Conservation (phyloP, 257 asterid species). For the Solanum infundibuliforme region DNA sequence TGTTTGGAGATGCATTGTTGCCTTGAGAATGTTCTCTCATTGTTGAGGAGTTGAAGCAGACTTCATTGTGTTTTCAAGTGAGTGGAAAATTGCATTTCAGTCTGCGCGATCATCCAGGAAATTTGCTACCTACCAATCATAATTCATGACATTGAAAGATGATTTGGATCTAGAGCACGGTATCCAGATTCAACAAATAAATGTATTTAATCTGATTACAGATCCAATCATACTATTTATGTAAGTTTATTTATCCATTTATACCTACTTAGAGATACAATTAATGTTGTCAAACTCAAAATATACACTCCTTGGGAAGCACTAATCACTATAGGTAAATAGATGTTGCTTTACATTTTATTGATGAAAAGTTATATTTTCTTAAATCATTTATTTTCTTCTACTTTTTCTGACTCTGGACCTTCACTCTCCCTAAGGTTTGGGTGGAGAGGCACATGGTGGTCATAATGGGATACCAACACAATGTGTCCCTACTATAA, state of each 20-base stretch:
- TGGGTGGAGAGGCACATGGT: background rate
- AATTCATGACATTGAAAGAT: background rate
- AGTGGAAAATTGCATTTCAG: constrained; percentile 10
- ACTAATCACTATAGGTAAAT: background rate
- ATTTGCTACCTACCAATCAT: background rate
- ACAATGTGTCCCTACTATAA: background rate
- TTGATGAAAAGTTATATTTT: background rate
- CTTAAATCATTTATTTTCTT: background rate
- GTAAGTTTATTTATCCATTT: background rate
- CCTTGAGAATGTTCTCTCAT: constrained; percentile 85
- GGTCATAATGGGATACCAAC: background rate
- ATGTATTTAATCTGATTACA: background rate
- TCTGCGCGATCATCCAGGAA: too few relatives aligned
- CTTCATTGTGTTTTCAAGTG: constrained; percentile 89
- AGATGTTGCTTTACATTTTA: background rate
- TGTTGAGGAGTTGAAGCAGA: constrained; percentile 80
- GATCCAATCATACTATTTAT: background rate
- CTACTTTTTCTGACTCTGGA: background rate
- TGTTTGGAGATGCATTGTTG: constrained; percentile 88
- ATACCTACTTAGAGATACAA: background rate
- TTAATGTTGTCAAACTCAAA: background rate
- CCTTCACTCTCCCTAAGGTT: background rate
- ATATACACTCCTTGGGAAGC: background rate
- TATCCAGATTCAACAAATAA: background rate
- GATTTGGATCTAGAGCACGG: background rate